Conservation (phyloP, 129 eudicot species). For the Daucus carota region DH1_v3.0 NC_030381.2:20571001-20571500, state of each 20-base stretch:
- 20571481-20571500: constrained; percentile 67
- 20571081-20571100: constrained; percentile 83
- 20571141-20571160: constrained; percentile 79
- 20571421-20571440: constrained; percentile 38
- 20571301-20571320: constrained; percentile 62
- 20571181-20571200: constrained; percentile 63
- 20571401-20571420: constrained; percentile 55
- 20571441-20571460: constrained; percentile 80
- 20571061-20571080: constrained; percentile 91
- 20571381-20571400: constrained; percentile 49
- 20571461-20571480: constrained; percentile 72
- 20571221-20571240: constrained; percentile 80
- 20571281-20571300: constrained; percentile 54
- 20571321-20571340: constrained; percentile 47
- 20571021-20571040: constrained; percentile 57
- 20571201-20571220: constrained; percentile 89
- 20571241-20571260: constrained; percentile 65
- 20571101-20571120: constrained; percentile 64
- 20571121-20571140: constrained; percentile 49
- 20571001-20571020: constrained; percentile 58
- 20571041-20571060: constrained; percentile 84
- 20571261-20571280: constrained; percentile 90
- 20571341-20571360: constrained; percentile 56
- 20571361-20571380: constrained; percentile 48
- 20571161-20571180: constrained; percentile 70